Base-by-base conservation (phyloP, 2,329 filamentous ascomycete genomes). In the Xylariaceae sp. region DNA sequence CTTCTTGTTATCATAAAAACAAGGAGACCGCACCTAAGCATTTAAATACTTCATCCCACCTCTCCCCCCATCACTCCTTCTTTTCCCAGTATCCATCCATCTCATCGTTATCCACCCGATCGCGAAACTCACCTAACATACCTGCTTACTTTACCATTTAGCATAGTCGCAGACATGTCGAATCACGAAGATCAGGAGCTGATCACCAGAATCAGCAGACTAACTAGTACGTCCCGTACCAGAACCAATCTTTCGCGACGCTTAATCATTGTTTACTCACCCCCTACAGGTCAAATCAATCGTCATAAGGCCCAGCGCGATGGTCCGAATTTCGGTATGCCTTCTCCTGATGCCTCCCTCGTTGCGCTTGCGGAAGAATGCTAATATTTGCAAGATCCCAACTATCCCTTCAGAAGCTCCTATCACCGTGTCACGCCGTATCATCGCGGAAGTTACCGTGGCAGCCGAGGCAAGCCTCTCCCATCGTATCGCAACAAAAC, bases 281-380 rank as follows among this genome's bases (percentile, higher is more conserved):
- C 57, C 61, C 60, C 41, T 56, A 9, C 62, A 91, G 89, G 89
- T 64, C 88, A 90, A 74, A 93, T 95, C 70, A 92, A 92, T 71
- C 85, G 87, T 50, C 87, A 90, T 76, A 92, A 90, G 72, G 89
- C 83, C 61, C 82, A 87, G 60, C 80, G 83, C 62, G 70, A 77
- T 32, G 77, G 76, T 41, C 56, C 74, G 40, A 69, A 63, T n/a
- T 59, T 74, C 32, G 61, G 67, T 68, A 66, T 20, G 26, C 45
- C 32, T 19, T 44, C 20, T 26, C 42, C 16, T 40, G 19, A 12
- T 6, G 29, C 37, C 46, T 4, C 21, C 12, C 48, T 7, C 43
- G 44, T 44, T 45, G n/a, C 21, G 18, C 14, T 37, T 16, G 12
- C 4, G 12, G 21, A 49, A 44, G 48, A 32, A 54, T 44, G 29